Evolutionary conservation across 352 stramenopile species (phyloP).

Genomic region (Thalassiosira livingstoniorum): DNA sequence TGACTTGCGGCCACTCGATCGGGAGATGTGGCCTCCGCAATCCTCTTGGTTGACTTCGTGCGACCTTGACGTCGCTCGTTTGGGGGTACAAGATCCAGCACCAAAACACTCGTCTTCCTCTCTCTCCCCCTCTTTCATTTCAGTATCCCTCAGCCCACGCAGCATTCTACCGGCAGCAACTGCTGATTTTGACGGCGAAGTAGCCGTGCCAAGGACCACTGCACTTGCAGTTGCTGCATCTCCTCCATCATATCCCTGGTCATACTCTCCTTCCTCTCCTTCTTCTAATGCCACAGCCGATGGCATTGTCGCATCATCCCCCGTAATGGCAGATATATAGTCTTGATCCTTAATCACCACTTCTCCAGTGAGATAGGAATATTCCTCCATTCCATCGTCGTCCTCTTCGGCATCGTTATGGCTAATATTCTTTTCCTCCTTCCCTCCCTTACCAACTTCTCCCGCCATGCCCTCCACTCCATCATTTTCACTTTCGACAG

Average conservation of each 20-base stretch:
- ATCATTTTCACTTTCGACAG: constrained; percentile 25
- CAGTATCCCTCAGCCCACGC: neutral
- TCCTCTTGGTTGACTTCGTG: neutral
- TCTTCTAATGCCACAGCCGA: constrained; percentile 4
- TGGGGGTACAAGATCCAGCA: neutral
- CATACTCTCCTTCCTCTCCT: constrained; percentile 9
- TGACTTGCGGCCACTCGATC: neutral
- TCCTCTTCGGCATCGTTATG: constrained; percentile 35
- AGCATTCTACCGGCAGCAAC: neutral
- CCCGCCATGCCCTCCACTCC: neutral
- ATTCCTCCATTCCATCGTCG: constrained; percentile 53
- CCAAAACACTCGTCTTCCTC: neutral
- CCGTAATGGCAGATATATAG: constrained; percentile 51
- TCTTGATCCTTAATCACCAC: constrained; percentile 56
- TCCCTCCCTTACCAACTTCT: constrained; percentile 5
- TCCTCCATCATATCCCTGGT: constrained; percentile 19
- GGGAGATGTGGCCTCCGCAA: neutral
- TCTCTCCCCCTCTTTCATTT: neutral
- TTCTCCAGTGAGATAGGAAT: constrained; percentile 54
- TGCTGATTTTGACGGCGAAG: neutral
- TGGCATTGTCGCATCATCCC: constrained; percentile 37
- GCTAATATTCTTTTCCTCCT: constrained; percentile 15
- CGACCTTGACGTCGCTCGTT: neutral
- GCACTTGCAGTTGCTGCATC: constrained; percentile 43
- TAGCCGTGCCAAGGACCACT: constrained; percentile 29